These are phyloP conservation scores for Penicillium thymicola DNA, from an alignment of 2,329 filamentous ascomycete species.

Conservation along the genomic window DNA sequence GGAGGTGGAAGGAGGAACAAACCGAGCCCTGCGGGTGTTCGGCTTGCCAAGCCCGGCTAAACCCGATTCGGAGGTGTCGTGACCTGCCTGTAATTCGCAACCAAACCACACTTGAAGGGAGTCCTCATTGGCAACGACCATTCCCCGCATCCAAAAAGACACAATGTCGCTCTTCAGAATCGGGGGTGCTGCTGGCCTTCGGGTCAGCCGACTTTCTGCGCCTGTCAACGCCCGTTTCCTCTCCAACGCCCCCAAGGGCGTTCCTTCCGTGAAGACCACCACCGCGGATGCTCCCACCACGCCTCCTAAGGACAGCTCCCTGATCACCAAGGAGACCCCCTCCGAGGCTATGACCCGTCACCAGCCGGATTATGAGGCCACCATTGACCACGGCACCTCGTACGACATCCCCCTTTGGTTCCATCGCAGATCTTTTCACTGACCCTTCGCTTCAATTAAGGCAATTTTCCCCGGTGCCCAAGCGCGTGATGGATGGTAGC, in stretches of 20 bases:
- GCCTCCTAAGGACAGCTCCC: conserved; percentile 39
- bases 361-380: conserved; percentile 75
- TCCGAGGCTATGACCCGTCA: conserved; percentile 57
- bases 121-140: conserved; percentile 31
- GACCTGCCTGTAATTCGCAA: conserved; percentile 34
- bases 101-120: conserved; percentile 28
- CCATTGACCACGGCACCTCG: conserved; percentile 87
- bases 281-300: conserved; percentile 44
- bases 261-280: conserved; percentile 55
- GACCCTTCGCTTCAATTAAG: conserved; percentile 48
- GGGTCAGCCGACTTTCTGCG: conserved; percentile 29
- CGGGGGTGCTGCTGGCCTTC: conserved; percentile 38
- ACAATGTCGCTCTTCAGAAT: conserved; percentile 67
- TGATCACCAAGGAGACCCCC: conserved; percentile 52
- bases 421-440: conserved; percentile 20
- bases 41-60: conserved; percentile 35
- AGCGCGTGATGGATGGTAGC: conserved; percentile 84
- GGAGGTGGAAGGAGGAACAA: conserved; percentile 28
- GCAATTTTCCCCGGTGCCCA: conserved; percentile 85
- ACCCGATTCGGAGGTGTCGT: conserved; percentile 33
- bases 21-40: conserved; percentile 38
- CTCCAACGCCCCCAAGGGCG: conserved; percentile 42
- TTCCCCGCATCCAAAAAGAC: conserved; percentile 20
- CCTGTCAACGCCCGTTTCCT: conserved; percentile 38
- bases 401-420: conserved; percentile 47